Evolutionary conservation across 805 yeast species (phyloP), one percentile per base, ranked within the genome.

Genomic region (Yarrowia hollandica): DNA sequence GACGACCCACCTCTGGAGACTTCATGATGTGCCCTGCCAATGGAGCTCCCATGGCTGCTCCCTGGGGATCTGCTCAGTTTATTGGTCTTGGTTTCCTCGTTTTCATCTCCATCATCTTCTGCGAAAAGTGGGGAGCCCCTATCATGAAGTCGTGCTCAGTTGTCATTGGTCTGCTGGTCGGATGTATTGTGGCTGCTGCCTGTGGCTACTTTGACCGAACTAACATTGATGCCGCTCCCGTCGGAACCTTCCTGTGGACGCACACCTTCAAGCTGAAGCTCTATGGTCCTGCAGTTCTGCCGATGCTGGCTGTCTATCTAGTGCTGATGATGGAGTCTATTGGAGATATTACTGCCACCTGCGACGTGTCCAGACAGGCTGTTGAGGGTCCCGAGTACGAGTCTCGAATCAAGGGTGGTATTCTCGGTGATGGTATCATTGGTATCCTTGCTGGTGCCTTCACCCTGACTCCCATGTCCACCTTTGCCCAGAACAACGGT

Each of bases 401-500:
- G 66, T 82, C 92, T 15, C 79, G 97, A 73, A 79, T 91, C 64
- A 97, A 91, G 75, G 97, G 97, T 67, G 97, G 96, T 73, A 81
- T 90, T 48, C 77, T 90, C 28, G 94, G 95, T 15, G 96, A 90
- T 72, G 97, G 96, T 48, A 65, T 88, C 64, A 86, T 86, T 70
- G 91, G 96, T 62, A 66, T 86, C 18, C 63, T 90, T 3, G 85
- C 94, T 12, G 90, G 90, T 41, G 76, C 90, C 46, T 80, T 83
- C 79, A 90, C 96, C 18, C 75, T 87, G 59, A 86, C 96, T 14
- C 96, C 97, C 61, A 78, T 90, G 83, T 84, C 95, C 11, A 86
- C 94, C 0, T 91, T 91, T 76, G 96, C 97, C 14, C 97, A 90
- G 74, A 91, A 91, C 75, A 91, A 91, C 71, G 97, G 97, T 78